Base-by-base conservation (phyloP, 2,329 filamentous ascomycete species). In the Colletotrichum tofieldiae region DNA sequence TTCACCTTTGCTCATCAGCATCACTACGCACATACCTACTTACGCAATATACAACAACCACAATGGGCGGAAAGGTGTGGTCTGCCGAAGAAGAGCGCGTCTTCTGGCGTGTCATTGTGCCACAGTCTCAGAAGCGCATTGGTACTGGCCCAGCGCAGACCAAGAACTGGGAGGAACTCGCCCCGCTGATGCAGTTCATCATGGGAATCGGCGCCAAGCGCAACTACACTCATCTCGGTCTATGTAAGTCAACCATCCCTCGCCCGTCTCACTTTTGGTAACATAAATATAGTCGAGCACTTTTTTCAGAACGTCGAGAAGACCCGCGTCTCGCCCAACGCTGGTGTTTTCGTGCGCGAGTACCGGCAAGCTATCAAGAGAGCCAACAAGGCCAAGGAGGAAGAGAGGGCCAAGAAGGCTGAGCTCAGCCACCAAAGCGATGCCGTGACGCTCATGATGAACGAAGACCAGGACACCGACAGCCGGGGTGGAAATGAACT, bases 21-120 rank as follows among this genome's bases (percentile, higher is more conserved):
- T 37, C 8, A n/a, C 18, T 39, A 12, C 12, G 8, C 26, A 4
- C 18, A 56, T 55, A 41, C 32, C 45, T 23, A 54, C 51, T 23
- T 18, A 23, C 16, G 32, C 49, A 9, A 8, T 12, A 45, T 43
- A 43, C 32, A 39, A 26, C 58, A 82, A 32, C 45, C 45, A 82
- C 35, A 32, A 88, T 89, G 87, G 86, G 84, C 6, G 87, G 86
- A 32, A 88, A 84, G 73, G 78, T 84, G 6, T 90, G 88, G 88
- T 83, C 85, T 0, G 69, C 69, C 0, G 77, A 82, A 1, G 88
- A 90, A 72, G 88, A 90, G 77, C 67, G 75, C 1, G 78, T 84
- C 73, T 89, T 88, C 75, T 90, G 87, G 88, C 77, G 78, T 11
- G 73, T 75, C 3, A 76, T 83, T 35, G 76, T 86, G 1, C 79